Evolutionary conservation across 495 filamentous ascomycete species (phyloP), one percentile per base, ranked within the genome.

Genomic region (Xylaria sp.): DNA sequence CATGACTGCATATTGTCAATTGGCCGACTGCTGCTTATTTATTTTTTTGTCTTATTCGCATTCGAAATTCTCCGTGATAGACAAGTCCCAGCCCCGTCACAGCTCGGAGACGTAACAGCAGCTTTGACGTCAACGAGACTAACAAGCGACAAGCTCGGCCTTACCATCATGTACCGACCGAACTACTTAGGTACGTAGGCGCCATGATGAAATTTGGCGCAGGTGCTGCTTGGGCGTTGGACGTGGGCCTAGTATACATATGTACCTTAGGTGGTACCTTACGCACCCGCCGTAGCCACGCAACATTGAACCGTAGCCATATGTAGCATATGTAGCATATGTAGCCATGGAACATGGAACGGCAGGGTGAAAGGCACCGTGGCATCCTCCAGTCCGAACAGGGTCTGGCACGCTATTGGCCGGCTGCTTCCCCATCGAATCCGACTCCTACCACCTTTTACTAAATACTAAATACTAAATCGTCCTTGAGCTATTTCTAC

Each of bases 401-500:
- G 21, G 19, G 14, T 26, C 26, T 41, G 3, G 61, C 9, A 21
- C 53, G 61, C 61, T 26, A 71, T 71, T 71, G 69, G 69, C 40
- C 48, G 31, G 14, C 19, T 58, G 37, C 26, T 66, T 58, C 55
- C 63, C 64, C 62, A 50, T 72, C 70, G 29, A 58, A 62, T 53
- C 70, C 41, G 62, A 69, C 58, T 66, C 66, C 53, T 69, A 43
- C 64, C 67, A 43, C 58, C n/a, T 63, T 40, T 46, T 68, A 31
- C 64, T 70, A n/a, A n/a, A n/a, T n/a, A n/a, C n/a, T n/a, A n/a
- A n/a, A n/a, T n/a, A n/a, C n/a, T n/a, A 61, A 43, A 48, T 58
- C 31, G n/a, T 40, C n/a, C 40, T 46, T 77, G 70, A 80, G 70
- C 69, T 76, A 78, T 74, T 77, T 78, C 73, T 75, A 72, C 77